These are phyloP conservation scores for Pistacia integerrima DNA, from an alignment of 345 rosid genomes.

Conservation along the genomic window DNA sequence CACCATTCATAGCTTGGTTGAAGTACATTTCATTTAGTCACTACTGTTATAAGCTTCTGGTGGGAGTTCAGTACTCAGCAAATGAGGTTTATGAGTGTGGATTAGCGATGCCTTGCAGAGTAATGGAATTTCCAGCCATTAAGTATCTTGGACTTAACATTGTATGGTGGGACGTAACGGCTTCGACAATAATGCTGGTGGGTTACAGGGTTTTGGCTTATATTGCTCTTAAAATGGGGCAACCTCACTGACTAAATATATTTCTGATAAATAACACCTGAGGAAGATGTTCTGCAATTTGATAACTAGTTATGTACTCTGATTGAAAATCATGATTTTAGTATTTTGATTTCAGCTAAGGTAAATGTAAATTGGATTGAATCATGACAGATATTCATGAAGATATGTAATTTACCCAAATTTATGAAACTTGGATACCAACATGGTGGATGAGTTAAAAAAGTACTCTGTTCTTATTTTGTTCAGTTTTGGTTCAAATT, in stretches of 20 bases:
- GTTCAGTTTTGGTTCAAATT: neutral
- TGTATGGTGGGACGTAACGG: constrained; percentile 61
- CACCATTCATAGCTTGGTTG: constrained; percentile 79
- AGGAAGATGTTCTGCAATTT: neutral
- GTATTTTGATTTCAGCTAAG: neutral
- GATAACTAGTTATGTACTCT: constrained; percentile 10
- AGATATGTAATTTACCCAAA: constrained; percentile 11
- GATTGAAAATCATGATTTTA: neutral
- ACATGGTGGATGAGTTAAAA: neutral
- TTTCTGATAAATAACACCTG: neutral
- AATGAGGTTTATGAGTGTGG: constrained; percentile 70
- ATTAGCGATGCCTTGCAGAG: constrained; percentile 53
- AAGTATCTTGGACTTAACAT: constrained; percentile 47
- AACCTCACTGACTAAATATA: constrained; percentile 36
- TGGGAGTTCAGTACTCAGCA: constrained; percentile 70
- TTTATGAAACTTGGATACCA: constrained; percentile 1
- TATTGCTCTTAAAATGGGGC: constrained; percentile 56
- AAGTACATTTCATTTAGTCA: constrained; percentile 86
- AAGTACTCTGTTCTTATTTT: neutral
- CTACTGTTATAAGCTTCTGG: constrained; percentile 82
- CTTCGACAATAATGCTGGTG: constrained; percentile 67
- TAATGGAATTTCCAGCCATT: constrained; percentile 73
- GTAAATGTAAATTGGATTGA: constrained; percentile 18
- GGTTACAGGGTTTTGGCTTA: constrained; percentile 82
- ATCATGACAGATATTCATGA: constrained; percentile 1